phyloP scores from a whole-genome alignment of 495 filamentous ascomycete species.

The Diplogelasinospora grovesii region DNA sequence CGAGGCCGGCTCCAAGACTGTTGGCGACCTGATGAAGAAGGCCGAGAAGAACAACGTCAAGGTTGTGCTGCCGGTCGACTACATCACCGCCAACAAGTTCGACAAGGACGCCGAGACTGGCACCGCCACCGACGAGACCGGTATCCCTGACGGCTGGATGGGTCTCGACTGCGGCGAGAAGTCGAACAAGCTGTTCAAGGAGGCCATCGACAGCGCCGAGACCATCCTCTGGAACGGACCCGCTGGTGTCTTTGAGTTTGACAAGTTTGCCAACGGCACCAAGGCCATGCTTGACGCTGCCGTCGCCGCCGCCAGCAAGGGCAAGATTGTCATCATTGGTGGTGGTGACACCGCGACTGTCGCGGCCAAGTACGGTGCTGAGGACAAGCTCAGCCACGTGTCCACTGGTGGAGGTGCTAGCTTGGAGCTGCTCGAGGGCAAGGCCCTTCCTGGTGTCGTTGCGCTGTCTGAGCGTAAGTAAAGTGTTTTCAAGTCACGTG shows the following conservation, averaged over 20 bases:
- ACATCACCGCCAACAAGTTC: conserved; percentile 95
- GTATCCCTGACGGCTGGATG: conserved; percentile 96
- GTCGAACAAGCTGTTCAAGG: conserved; percentile 75
- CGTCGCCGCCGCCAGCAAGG: conserved; percentile 67
- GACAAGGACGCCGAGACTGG: conserved; percentile 72
- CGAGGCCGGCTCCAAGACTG: conserved; percentile 89
- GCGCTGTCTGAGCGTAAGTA: conserved; percentile 72
- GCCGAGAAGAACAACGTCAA: conserved; percentile 93
- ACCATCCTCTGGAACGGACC: conserved; percentile 99
- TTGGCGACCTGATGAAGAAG: conserved; percentile 82
- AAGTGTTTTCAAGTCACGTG: conserved; percentile 5
- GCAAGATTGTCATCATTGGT: conserved; percentile 94
- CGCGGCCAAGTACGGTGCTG: conserved; percentile 90
- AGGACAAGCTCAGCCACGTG: conserved; percentile 96
- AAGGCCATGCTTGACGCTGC: conserved; percentile 83
- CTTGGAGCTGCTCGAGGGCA: conserved; percentile 93
- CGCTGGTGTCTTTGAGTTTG: conserved; percentile 93
- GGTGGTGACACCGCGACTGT: conserved; percentile 98
- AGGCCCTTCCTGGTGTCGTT: conserved; percentile 88
- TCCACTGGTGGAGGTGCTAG: conserved; percentile 95
- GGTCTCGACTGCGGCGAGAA: conserved; percentile 90
- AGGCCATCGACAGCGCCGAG: conserved; percentile 78
- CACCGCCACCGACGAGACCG: conserved; percentile 75
- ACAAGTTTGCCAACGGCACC: conserved; percentile 85
- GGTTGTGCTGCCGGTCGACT: conserved; percentile 89